phyloP scores from a whole-genome alignment of 805 yeast species.

The Lipomyces sp. region DNA sequence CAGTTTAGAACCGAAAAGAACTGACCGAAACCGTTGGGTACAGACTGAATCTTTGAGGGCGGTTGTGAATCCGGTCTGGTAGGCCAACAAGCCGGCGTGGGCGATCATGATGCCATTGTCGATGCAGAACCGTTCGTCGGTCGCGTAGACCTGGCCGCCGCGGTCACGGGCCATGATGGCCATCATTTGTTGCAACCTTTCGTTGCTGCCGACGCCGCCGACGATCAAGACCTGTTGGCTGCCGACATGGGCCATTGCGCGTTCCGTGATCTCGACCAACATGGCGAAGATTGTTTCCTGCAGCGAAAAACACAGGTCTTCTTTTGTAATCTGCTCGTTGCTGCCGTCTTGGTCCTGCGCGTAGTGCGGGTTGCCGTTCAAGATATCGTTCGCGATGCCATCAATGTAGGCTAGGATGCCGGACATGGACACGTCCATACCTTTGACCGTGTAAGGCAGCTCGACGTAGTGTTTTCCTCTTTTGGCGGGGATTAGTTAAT shows the following conservation, averaged over 20 bases:
- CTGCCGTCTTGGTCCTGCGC: slow-evolving; percentile 48
- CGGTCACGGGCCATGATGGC: slow-evolving; percentile 88
- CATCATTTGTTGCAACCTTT: slow-evolving; percentile 94
- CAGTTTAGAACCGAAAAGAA: not conserved
- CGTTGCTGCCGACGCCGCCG: slow-evolving; percentile 98
- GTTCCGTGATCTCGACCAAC: slow-evolving; percentile 96
- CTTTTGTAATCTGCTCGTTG: slow-evolving; percentile 59
- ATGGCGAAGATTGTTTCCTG: slow-evolving; percentile 93
- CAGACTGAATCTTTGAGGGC: slow-evolving; percentile 75
- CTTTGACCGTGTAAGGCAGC: slow-evolving; percentile 95
- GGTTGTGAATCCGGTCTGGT: slow-evolving; percentile 73
- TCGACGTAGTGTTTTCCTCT: slow-evolving; percentile 60
- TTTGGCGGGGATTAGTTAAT: not conserved
- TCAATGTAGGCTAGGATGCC: slow-evolving; percentile 91
- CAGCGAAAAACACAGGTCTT: slow-evolving; percentile 88
- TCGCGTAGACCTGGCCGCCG: slow-evolving; percentile 86
- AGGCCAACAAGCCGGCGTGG: slow-evolving; percentile 90
- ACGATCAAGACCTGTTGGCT: slow-evolving; percentile 89
- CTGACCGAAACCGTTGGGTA: slow-evolving; percentile 78
- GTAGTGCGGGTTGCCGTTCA: slow-evolving; percentile 50
- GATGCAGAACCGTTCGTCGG: slow-evolving; percentile 95
- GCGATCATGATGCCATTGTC: slow-evolving; percentile 99
- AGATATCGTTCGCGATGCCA: slow-evolving; percentile 72
- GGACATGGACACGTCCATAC: slow-evolving; percentile 97
- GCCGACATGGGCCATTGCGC: slow-evolving; percentile 98